Evolutionary conservation across 495 filamentous ascomycete species (phyloP).

Genomic region (Paragyromitra xinjiangensis): DNA sequence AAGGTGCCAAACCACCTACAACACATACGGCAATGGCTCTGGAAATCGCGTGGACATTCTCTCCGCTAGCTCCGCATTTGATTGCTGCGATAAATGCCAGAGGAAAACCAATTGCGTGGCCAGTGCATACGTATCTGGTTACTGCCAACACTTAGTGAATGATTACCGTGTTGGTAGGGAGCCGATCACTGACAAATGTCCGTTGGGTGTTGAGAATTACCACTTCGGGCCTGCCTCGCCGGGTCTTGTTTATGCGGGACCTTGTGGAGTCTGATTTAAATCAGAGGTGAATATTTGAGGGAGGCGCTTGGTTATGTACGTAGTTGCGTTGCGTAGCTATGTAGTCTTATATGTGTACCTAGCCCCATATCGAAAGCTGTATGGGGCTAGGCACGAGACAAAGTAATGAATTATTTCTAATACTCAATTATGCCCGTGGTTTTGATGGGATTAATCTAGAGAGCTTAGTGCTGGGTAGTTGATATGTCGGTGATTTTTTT

Average conservation of each 20-base stretch:
- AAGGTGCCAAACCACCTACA: constrained; percentile 71
- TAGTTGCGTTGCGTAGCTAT: too few relatives aligned
- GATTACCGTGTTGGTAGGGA: not conserved
- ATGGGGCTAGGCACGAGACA: too few relatives aligned
- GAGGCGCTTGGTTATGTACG: not conserved
- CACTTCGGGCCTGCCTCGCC: constrained; percentile 12
- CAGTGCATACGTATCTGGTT: not conserved
- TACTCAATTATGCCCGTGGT: too few relatives aligned
- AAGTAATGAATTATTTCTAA: too few relatives aligned
- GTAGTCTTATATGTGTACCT: too few relatives aligned
- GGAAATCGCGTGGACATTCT: constrained; percentile 22
- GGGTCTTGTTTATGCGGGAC: constrained; percentile 34
- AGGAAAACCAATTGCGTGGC: constrained; percentile 29
- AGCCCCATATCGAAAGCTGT: too few relatives aligned
- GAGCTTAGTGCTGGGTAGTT: not conserved
- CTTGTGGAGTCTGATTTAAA: constrained; percentile 32
- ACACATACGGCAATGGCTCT: constrained; percentile 88
- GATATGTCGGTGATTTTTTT: too few relatives aligned
- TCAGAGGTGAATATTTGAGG: too few relatives aligned
- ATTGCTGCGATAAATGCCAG: constrained; percentile 41
- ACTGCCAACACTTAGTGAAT: constrained; percentile 31
- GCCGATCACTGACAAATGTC: constrained; percentile 18
- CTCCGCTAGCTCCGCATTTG: not conserved
- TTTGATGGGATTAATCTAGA: not conserved
- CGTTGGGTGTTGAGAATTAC: constrained; percentile 31